A percentile compares a stretch with the other conserved stretches of the same genome.
phyloP scores from a whole-genome alignment of 2,329 filamentous ascomycete genomes.

The Fusarium pseudoanthophilum region DNA sequence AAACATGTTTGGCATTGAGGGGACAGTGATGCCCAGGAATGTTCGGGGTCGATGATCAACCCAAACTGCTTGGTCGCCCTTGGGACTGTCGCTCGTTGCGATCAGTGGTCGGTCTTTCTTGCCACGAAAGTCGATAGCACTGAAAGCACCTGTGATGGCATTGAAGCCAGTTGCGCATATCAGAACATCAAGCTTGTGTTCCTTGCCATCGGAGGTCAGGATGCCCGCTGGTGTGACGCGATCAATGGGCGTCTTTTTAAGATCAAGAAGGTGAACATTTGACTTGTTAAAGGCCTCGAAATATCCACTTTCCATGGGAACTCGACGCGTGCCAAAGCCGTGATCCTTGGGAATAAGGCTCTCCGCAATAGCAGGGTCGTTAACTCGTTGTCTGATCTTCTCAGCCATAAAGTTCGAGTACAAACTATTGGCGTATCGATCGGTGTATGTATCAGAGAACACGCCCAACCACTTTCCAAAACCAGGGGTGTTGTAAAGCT shows the following conservation, averaged over 20 bases:
- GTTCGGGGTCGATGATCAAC: slow-evolving; percentile 23
- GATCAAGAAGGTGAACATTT: slow-evolving; percentile 31
- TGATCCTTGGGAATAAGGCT: slow-evolving; percentile 26
- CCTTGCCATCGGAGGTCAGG: slow-evolving; percentile 4
- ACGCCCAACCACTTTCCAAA: slow-evolving; percentile 33
- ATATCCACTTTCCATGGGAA: slow-evolving; percentile 37
- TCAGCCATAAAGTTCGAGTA: slow-evolving; percentile 31
- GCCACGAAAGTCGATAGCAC: slow-evolving; percentile 29
- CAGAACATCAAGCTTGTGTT: slow-evolving; percentile 26
- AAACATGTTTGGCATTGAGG: slow-evolving; percentile 39
- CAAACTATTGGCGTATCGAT: slow-evolving; percentile 22
- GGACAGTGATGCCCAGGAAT: slow-evolving; percentile 10
- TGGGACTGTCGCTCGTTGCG: slow-evolving; percentile 9
- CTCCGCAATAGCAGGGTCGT: slow-evolving; percentile 16
- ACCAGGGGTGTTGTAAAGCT: slow-evolving; percentile 17
- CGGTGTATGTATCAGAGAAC: slow-evolving; percentile 31
- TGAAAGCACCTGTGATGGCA: slow-evolving; percentile 32
- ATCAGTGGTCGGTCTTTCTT: slow-evolving; percentile 15
- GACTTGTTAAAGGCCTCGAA: slow-evolving; percentile 28
- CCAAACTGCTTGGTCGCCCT: slow-evolving; percentile 28
- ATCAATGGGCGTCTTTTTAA: slow-evolving; percentile 15
- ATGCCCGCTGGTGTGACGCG: slow-evolving; percentile 7
- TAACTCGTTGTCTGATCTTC: slow-evolving; percentile 24
- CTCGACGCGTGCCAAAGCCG: slow-evolving; percentile 23
- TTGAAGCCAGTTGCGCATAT: slow-evolving; percentile 37